A percentile compares a stretch with the other conserved stretches of the same genome.
Conservation (phyloP, 1,284 basidiomycete genomes). For the Cryptococcus sp. region DNA sequence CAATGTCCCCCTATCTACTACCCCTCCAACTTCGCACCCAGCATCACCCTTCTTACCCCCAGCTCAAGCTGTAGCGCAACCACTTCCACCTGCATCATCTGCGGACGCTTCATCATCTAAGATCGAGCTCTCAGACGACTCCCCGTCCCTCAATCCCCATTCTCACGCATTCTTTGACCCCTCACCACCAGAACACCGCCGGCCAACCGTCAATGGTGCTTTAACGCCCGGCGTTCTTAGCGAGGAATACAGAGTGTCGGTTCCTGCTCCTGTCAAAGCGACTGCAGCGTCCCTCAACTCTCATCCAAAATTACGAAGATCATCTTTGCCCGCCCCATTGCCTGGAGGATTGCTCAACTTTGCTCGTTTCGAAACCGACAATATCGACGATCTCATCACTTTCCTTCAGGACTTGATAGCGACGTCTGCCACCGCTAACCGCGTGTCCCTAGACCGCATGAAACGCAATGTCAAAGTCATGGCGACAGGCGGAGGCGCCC, state of each 20-base stretch:
- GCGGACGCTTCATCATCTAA: conserved; percentile 15
- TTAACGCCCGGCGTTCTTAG: conserved; percentile 67
- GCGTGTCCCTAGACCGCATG: conserved; percentile 89
- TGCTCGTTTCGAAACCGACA: conserved; percentile 91
- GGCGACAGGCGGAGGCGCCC: conserved; percentile 96
- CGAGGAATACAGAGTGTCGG: conserved; percentile 8
- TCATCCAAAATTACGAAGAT: conserved; percentile 67
- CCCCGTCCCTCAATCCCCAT: conserved; percentile 25
- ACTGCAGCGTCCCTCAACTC: conserved; percentile 29
- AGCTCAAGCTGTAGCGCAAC: conserved; percentile 37
- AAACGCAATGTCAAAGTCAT: conserved; percentile 91
- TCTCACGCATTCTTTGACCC: conserved; percentile 29
- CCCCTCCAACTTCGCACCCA: conserved; percentile 45
- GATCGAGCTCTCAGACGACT: conserved; percentile 13
- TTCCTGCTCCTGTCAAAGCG: background rate
- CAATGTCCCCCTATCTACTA: conserved; percentile 52
- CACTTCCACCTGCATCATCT: conserved; percentile 32
- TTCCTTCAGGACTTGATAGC: conserved; percentile 89
- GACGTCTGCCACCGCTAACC: conserved; percentile 82
- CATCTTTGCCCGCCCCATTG: conserved; percentile 70
- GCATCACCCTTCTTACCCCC: conserved; percentile 45
- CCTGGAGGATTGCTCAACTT: conserved; percentile 98
- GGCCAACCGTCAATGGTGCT: conserved; percentile 64
- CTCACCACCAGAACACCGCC: conserved; percentile 52
- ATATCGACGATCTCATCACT: conserved; percentile 79